Base-by-base conservation (phyloP, 257 asterid genomes). In the Solanum rostratum region DNA sequence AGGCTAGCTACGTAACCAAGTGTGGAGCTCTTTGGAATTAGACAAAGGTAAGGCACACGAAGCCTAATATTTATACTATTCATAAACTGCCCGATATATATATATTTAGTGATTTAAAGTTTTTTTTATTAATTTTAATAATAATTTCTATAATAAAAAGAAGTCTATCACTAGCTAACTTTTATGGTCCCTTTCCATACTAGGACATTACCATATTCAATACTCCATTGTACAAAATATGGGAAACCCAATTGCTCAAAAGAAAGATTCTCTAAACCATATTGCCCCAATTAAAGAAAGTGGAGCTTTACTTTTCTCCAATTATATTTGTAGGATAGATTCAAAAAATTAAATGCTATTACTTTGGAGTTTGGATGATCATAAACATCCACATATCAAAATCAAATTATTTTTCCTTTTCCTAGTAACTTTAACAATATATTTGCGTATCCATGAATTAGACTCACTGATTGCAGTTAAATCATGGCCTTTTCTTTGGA, bases 401-500 rank as follows among this genome's bases (percentile, higher is more conserved):
- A 30, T 33, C 0, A 33, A 33, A 33, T n/a, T n/a, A n/a, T n/a
- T n/a, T 54, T 29, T 73, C 37, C 80, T 37, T 43, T 73, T 45
- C 22, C 15, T 22, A 74, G 43, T 74, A 74, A 74, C n/a, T n/a
- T n/a, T n/a, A n/a, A n/a, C 33, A 6, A 14, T 13, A 24, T 62
- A 62, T 62, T 62, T 62, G 39, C 91, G 95, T 1, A 91, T 95
- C 82, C 73, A 65, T 65, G 45, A 65, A 65, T 15, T 29, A 14
- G 22, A 65, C 73, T 30, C 73, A 65, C 4, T 29, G 14, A 7
- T 29, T 66, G 20, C 70, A 27, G 70, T 62, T 14, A 63, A 63
- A 63, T 63, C n/a, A 13, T 13, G 1, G n/a, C 20, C 29, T 20
- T 20, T 62, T 66, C 63, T 19, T 30, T 66, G 45, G 22, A 66